phyloP scores from a whole-genome alignment of 2,329 filamentous ascomycete species.

The Phoma sp. region DNA sequence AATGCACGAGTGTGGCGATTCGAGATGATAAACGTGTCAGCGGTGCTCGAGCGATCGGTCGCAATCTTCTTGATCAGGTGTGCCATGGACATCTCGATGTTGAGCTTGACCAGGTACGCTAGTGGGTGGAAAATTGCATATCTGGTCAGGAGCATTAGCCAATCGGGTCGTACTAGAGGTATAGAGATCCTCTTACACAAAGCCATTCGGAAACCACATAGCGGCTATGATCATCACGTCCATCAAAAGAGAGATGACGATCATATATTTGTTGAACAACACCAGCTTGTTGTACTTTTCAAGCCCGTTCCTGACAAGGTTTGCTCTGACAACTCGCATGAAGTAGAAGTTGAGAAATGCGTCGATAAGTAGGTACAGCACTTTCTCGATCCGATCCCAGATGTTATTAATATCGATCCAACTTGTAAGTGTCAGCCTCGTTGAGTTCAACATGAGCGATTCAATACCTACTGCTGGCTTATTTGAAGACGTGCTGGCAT shows the following conservation, averaged over 20 bases:
- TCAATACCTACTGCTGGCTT: conserved; percentile 16
- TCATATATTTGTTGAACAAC: conserved; percentile 34
- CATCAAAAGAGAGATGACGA: conserved; percentile 33
- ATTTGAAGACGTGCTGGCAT: conserved; percentile 37
- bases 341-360: conserved; percentile 35
- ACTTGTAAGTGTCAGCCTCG: neutral
- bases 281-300: conserved; percentile 36
- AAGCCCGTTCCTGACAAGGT: conserved; percentile 35
- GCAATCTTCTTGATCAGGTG: conserved; percentile 49
- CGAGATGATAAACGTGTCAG: conserved; percentile 3
- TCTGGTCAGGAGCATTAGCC: conserved; percentile 15
- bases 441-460: neutral
- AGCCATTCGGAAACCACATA: conserved; percentile 51
- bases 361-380: conserved; percentile 32
- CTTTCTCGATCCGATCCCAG: conserved; percentile 39
- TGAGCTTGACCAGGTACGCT: conserved; percentile 55
- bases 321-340: conserved; percentile 29
- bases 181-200: conserved; percentile 39
- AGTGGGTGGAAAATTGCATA: conserved; percentile 57
- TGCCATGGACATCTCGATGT: conserved; percentile 46
- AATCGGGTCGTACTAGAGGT: neutral
- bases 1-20: neutral
- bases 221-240: conserved; percentile 49
- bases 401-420: conserved; percentile 32
- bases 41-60: conserved; percentile 11